These are phyloP conservation scores for Talaromyces stipitatus DNA, from an alignment of 495 filamentous ascomycete species.

Conservation along the genomic window DNA sequence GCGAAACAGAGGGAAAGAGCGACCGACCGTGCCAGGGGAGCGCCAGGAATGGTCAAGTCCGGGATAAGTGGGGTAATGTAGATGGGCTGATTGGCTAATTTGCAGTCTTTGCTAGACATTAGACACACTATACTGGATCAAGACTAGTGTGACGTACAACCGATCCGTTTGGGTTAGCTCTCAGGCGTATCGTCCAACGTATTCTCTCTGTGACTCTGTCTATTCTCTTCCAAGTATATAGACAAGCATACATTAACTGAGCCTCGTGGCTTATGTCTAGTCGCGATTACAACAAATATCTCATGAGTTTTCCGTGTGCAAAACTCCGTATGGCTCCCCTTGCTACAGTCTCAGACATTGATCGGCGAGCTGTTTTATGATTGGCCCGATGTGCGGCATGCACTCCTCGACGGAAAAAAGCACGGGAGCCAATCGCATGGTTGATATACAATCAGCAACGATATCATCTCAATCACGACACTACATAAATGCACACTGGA, in stretches of 20 bases:
- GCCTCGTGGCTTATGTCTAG: too few species aligned
- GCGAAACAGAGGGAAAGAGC: constrained; percentile 7
- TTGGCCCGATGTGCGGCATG: background rate
- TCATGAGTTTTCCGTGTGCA: background rate
- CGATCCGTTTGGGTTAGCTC: background rate
- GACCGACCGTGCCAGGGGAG: background rate
- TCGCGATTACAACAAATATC: too few species aligned
- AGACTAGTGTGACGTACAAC: background rate
- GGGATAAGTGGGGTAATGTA: too few species aligned
- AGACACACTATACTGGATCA: background rate
- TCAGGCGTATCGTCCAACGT: too few species aligned
- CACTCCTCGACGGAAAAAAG: background rate
- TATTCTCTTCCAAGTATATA: too few species aligned
- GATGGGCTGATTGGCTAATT: background rate
- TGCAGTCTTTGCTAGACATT: background rate
- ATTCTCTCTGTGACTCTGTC: too few species aligned
- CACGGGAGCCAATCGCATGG: background rate
- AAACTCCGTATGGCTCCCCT: background rate
- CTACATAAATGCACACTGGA: background rate
- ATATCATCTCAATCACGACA: too few species aligned
- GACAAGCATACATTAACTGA: too few species aligned
- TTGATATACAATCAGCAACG: too few species aligned
- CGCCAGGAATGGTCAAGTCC: background rate
- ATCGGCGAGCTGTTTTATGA: background rate
- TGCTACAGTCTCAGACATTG: background rate